phyloP scores from a whole-genome alignment of 139 green algal genomes.

The Dunaliella primolecta region DNA sequence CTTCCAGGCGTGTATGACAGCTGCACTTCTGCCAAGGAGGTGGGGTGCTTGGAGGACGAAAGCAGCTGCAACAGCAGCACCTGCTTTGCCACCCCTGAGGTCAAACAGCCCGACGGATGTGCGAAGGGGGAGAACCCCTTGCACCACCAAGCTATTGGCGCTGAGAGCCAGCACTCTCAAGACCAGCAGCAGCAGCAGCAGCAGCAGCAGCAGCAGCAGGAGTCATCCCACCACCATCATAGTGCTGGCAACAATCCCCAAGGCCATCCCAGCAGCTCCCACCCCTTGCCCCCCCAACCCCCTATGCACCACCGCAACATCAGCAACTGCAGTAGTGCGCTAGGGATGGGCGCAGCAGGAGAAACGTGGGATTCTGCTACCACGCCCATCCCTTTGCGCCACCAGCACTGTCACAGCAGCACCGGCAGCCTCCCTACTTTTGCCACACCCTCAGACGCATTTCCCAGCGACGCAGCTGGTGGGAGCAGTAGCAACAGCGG shows the following conservation, averaged over 20 bases:
- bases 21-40: background rate
- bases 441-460: background rate
- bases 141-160: no score
- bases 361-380: background rate
- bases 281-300: background rate
- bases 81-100: background rate
- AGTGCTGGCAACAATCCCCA: background rate
- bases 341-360: background rate
- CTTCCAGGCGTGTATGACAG: background rate
- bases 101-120: background rate
- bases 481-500: no score
- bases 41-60: no score
- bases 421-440: slow-evolving; percentile 1
- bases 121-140: no score
- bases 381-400: background rate
- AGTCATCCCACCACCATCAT: background rate
- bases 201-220: background rate
- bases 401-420: background rate
- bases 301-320: background rate
- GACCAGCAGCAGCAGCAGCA: background rate
- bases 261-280: background rate
- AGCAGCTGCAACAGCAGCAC: background rate
- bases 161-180: background rate
- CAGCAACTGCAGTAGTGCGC: slow-evolving; percentile 4
- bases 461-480: no score